These are phyloP conservation scores for Zygnema circumcarinatum DNA, from an alignment of 139 green algal species.

Conservation along the genomic window DNA sequence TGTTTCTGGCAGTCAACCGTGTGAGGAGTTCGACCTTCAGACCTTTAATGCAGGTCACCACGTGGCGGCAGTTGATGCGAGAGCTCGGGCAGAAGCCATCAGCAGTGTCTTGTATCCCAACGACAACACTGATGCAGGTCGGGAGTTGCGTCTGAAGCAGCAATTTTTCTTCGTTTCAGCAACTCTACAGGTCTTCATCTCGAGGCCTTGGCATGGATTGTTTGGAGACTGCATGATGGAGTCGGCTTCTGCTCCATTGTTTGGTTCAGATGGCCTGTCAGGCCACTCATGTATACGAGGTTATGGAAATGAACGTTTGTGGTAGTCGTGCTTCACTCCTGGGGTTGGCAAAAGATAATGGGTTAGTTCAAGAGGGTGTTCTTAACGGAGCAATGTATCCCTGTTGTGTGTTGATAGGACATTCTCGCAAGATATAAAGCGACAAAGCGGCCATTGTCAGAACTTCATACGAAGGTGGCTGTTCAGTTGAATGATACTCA, in stretches of 20 bases:
- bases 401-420: too few relatives aligned
- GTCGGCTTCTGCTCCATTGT: too few relatives aligned
- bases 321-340: too few relatives aligned
- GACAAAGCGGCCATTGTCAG: neutral
- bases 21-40: conserved; percentile 86
- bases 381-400: too few relatives aligned
- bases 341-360: too few relatives aligned
- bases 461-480: conserved; percentile 67
- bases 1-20: conserved; percentile 17
- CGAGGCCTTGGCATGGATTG: neutral
- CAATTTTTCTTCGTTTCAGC: conserved; percentile 98
- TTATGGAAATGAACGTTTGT: too few relatives aligned
- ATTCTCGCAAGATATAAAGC: conserved; percentile 75
- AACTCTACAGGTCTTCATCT: conserved; percentile 82
- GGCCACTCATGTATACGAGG: too few relatives aligned
- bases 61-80: conserved; percentile 77
- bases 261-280: too few relatives aligned
- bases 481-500: conserved; percentile 99
- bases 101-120: conserved; percentile 97
- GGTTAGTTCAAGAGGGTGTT: too few relatives aligned
- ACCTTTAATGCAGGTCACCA: conserved; percentile 96
- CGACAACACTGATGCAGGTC: conserved; percentile 95
- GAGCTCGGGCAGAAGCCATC: conserved; percentile 88
- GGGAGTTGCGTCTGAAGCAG: conserved; percentile 98
- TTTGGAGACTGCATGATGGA: too few relatives aligned